Base-by-base conservation (phyloP, 1,284 basidiomycete species). In the Marasmius sp. region DNA sequence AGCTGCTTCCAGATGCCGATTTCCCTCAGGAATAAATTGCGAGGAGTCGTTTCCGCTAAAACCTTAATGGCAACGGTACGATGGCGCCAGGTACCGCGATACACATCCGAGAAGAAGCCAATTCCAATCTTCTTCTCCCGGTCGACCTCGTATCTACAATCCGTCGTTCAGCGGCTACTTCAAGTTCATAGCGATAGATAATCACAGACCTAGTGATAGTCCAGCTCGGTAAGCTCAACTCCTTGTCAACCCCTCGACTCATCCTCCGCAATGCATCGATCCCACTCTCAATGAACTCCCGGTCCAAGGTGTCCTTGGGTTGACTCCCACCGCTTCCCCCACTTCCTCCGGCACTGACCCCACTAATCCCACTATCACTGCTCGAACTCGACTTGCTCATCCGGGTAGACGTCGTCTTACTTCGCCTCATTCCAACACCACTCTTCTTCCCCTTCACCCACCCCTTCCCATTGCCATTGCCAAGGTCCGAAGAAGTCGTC, bases 41-140 rank as follows among this genome's bases (percentile, higher is more conserved):
- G 77, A 0, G 84, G 80, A 0, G 84, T 84, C 10, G 75, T 72
- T 33, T 77, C 75, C 0, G 80, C 76, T 16, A 87, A 73, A 33
- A 77, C 76, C 63, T 79, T 78, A 62, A 78, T 61, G 22, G 57
- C 60, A 3, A 62, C 59, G 1, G 53, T 59, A 36, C 57, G 51
- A 14, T 54, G 36, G 34, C 80, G 77, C 89, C 88, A 92, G 16
- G 75, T 81, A 2, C 89, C 89, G 14, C 78, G 79, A 70, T 87
- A 90, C 5, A 91, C 89, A 63, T 89, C 84, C 20, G 85, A 86
- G 73, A 90, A 89, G 75, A 83, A 87, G 0, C 89, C 89, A 16
- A 84, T 67, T 4, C 89, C 88, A 63, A 91, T 85, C 72, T 85
- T 85, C 64, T 76, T 72, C 57, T 87, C 85, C 3, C 84, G 79